Base-by-base conservation (phyloP, 345 rosid species). In the Lenwebbia sp. region DNA sequence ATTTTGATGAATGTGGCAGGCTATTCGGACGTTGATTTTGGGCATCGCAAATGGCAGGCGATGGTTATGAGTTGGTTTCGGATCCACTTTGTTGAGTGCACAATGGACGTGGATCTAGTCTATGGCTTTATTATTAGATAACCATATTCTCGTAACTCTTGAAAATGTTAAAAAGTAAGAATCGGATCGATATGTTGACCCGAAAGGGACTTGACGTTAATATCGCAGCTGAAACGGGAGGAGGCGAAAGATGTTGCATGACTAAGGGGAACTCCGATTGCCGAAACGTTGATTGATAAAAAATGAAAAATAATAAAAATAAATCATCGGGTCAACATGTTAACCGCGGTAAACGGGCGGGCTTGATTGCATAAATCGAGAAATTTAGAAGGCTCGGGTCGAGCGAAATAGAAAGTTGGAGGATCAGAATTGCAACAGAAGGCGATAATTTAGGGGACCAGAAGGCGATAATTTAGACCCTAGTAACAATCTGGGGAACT, bases 131-230 rank as follows among this genome's bases (percentile, higher is more conserved):
- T 30, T 0, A 15, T 10, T 4, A 4, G 76, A 65, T 14, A 7
- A 5, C 14, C 7, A 1, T 6, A 7, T 22, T 30, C 7, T 30
- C 40, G 3, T 1, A 14, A 4, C 33, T 1, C 9, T 14, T 0
- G 12, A 15, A 19, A 62, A 15, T 62, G 3, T 6, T 2, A n/a
- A 0, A 30, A 0, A 30, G 33, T 15, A 33, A 13, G 0, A 62
- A 62, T 30, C 3, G 15, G 1, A 3, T 30, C 5, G 1, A 30
- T 30, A 30, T 7, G 6, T 30, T 30, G 47, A 44, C 47, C 47
- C 5, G 0, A 65, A 30, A 13, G 0, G 40, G 0, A 62, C 74
- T 28, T 13, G 6, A n/a, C n/a, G n/a, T n/a, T n/a, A n/a, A n/a
- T n/a, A n/a, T n/a, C n/a, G n/a, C n/a, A n/a, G n/a, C 7, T 17